Percentiles rank a stretch among this genome's conserved stretches.
These are phyloP conservation scores for Globisporangium paroecandrum DNA, from an alignment of 352 stramenopile species.

Conservation along the genomic window DNA sequence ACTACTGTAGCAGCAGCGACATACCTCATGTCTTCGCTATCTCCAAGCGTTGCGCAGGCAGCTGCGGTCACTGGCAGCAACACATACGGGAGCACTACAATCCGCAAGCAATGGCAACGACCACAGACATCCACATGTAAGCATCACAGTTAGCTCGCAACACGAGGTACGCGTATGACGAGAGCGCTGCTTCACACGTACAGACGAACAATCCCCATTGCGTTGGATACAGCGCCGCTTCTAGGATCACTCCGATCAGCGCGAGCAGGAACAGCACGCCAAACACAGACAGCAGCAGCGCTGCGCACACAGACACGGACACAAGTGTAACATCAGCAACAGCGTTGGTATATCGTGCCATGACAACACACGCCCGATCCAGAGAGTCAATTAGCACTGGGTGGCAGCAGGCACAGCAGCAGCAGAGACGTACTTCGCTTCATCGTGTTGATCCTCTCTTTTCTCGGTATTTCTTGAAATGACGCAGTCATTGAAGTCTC, in stretches of 20 bases:
- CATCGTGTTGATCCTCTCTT: not conserved
- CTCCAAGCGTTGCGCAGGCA: constrained; percentile 45
- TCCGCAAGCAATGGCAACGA: not conserved
- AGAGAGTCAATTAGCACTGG: not conserved
- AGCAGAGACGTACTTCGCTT: constrained; percentile 3
- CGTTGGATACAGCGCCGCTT: constrained; percentile 53
- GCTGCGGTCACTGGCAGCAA: constrained; percentile 59
- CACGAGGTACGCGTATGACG: not conserved
- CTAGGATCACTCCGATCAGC: constrained; percentile 51
- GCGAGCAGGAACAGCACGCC: constrained; percentile 53
- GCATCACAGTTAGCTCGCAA: not conserved
- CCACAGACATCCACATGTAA: not conserved
- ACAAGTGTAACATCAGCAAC: not conserved
- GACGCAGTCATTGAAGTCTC: no score
- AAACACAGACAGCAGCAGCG: constrained; percentile 34
- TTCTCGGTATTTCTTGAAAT: no score
- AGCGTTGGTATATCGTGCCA: not conserved
- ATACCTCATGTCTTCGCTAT: constrained; percentile 50
- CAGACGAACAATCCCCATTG: constrained; percentile 67
- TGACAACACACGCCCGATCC: not conserved
- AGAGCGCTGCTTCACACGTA: constrained; percentile 16
- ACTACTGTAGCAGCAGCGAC: not conserved
- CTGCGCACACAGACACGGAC: constrained; percentile 17
- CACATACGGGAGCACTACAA: constrained; percentile 59
- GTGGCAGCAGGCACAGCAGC: not conserved